Evolutionary conservation across 805 yeast genomes (phyloP), one percentile per base, ranked within the genome.

Genomic region (Hanseniaspora lachancei): DNA sequence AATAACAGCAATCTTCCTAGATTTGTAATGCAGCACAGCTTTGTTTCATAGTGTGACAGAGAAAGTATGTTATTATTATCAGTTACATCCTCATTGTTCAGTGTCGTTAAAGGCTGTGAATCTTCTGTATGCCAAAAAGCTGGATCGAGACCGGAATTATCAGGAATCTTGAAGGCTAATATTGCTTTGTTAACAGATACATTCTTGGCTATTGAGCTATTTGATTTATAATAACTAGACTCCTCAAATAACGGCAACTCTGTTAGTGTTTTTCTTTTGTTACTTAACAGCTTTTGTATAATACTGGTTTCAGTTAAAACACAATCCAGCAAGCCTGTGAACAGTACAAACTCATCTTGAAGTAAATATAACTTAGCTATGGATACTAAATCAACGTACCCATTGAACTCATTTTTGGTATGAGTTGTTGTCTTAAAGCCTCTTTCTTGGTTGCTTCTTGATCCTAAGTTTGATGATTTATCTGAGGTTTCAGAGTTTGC

Each of bases 1-100:
- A 84, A 78, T 1, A 84, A 63, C 57, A 85, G 66, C 0, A 77
- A 79, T 49, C 89, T 71, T 1, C 89, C 91, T 63, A 75, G 75
- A 0, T 79, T 72, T 1, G 89, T 84, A 0, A 82, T 69, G 15
- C 84, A 60, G 57, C 82, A 61, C 1, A 82, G 74, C 59, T 86
- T 75, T 10, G 73, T 71, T 55, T 72, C 66, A 53, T 70, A 70
- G 47, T 70, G 49, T 5, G 56, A 53, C n/a, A 53, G 18, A 15
- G 48, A 39, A 7, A 53, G 16, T 20, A 48, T 24, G 18, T 53
- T 46, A 6, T 39, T 20, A 21, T 39, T 53, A 18, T 53, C 56
- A 7, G 21, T 7, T 13, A 43, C 34, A 39, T 53, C 56, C 15
- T 41, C 35, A 5, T 38, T 44, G 10, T 13, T 44, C n/a, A 53